Evolutionary conservation across 2,329 filamentous ascomycete genomes (phyloP), one percentile per base, ranked within the genome.

Genomic region (Corinectria fuckeliana): DNA sequence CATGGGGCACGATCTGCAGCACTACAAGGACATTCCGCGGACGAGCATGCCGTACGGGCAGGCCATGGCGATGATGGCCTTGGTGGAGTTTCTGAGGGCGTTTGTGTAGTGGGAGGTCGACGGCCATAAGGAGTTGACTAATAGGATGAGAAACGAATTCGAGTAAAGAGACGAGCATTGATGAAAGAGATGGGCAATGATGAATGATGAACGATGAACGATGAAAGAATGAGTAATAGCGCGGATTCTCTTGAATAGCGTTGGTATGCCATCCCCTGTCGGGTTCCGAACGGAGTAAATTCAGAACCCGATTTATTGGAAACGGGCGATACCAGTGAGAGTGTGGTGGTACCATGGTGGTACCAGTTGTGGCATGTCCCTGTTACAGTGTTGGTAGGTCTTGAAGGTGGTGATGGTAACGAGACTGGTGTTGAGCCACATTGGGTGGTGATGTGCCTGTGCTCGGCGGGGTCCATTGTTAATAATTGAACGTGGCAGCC

Each of bases 1-100:
- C 0, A 93, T 94, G 90, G 91, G 91, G 0, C 81, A 85, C 64
- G 83, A 84, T 57, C 74, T 93, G 71, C 85, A 93, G 76, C 89
- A 92, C 73, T 93, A 94, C 71, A 89, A 90, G 74, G 85, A 91
- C 63, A 93, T 94, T 58, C 83, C 87, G 2, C 76, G 88, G 61
- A 94, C 91, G 2, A 89, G 88, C 67, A 94, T 93, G 91, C 91
- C 91, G 6, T 93, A 93, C 68, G 91, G 91, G 0, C 91, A 93
- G 74, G 89, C 90, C 0, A 93, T 93, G 91, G 91, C 89, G 0
- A 92, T 93, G 63, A 92, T 93, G 88, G 88, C 89, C 0, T 73
- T 93, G 63, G 90, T 89, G 0, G 91, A 94, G 76, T 91, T 89
- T 67, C 72, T 91, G 74, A 81, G 89, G 47, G 82, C 82, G 28